These are phyloP conservation scores for Cyathus striatus DNA, from an alignment of 768 basidiomycete species.

Conservation along the genomic window DNA sequence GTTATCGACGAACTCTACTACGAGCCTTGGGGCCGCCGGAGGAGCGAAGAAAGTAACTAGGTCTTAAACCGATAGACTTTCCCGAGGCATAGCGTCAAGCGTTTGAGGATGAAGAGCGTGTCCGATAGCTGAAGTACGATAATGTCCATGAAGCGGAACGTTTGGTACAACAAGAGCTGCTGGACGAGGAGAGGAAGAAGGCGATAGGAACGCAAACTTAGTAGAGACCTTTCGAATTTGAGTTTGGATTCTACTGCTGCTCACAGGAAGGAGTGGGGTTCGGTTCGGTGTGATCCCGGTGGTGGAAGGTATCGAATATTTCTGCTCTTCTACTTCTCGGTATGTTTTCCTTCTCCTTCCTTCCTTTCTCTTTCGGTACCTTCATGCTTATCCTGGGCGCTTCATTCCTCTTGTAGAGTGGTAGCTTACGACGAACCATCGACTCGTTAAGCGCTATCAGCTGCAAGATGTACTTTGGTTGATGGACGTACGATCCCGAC, in stretches of 20 bases:
- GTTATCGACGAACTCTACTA: conserved; percentile 29
- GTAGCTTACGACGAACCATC: conserved; percentile 50
- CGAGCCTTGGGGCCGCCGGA: too few relatives aligned
- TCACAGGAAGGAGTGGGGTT: too few relatives aligned
- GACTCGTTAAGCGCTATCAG: conserved; percentile 89
- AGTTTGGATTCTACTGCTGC: too few relatives aligned
- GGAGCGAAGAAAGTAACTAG: conserved; percentile 57
- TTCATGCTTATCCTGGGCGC: too few relatives aligned
- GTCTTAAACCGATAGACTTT: conserved; percentile 85
- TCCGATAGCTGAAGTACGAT: conserved; percentile 91
- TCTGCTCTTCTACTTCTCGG: conserved; percentile 28
- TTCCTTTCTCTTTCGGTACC: too few relatives aligned
- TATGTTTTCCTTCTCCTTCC: conserved; percentile 27
- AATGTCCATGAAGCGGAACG: conserved; percentile 72
- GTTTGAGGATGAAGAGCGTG: conserved; percentile 85
- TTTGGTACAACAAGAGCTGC: too few relatives aligned
- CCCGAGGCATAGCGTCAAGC: conserved; percentile 92
- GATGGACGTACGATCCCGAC: conserved; percentile 81
- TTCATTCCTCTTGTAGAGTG: too few relatives aligned
- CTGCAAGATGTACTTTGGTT: conserved; percentile 95
- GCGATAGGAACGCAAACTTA: too few relatives aligned
- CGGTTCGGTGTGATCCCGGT: conserved; percentile 83
- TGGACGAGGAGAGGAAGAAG: conserved; percentile 47
- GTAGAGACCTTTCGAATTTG: too few relatives aligned
- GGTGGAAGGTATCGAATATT: conserved; percentile 47